Conservation (phyloP, 257 asterid species). For the Linderniella brevidens region DNA sequence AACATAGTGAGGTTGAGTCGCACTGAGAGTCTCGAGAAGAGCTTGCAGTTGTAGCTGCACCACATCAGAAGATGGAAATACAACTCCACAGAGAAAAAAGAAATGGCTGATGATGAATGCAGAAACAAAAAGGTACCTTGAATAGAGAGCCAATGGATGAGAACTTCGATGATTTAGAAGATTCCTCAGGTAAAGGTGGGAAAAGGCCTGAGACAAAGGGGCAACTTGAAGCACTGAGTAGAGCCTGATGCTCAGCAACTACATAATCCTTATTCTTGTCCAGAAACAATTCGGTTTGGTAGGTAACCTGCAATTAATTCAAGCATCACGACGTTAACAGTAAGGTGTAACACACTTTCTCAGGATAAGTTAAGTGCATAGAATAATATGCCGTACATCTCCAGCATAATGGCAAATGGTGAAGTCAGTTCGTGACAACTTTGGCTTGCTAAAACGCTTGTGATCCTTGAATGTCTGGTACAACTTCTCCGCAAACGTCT, state of each 20-base stretch:
- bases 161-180: conserved; percentile 70
- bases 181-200: conserved; percentile 69
- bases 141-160: conserved; percentile 80
- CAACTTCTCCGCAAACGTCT: conserved; percentile 70
- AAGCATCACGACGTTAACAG: conserved; percentile 16
- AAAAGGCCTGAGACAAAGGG: conserved; percentile 61
- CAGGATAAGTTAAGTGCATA: conserved; percentile 4
- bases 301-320: conserved; percentile 53
- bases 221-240: conserved; percentile 63
- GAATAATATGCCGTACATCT: conserved; percentile 44
- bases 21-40: conserved; percentile 70
- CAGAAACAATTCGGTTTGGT: conserved; percentile 68
- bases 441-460: conserved; percentile 81
- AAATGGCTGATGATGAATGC: conserved; percentile 7
- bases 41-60: conserved; percentile 81
- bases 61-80: conserved; percentile 11
- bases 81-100: conserved; percentile 8
- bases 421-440: conserved; percentile 72
- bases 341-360: conserved; percentile 2
- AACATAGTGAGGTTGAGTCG: conserved; percentile 77
- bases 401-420: conserved; percentile 88
- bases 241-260: conserved; percentile 80
- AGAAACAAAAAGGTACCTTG: conserved; percentile 35
- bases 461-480: conserved; percentile 78
- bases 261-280: conserved; percentile 91